phyloP scores from a whole-genome alignment of 441 rosid species.

The Theobroma grandiflorum region DNA sequence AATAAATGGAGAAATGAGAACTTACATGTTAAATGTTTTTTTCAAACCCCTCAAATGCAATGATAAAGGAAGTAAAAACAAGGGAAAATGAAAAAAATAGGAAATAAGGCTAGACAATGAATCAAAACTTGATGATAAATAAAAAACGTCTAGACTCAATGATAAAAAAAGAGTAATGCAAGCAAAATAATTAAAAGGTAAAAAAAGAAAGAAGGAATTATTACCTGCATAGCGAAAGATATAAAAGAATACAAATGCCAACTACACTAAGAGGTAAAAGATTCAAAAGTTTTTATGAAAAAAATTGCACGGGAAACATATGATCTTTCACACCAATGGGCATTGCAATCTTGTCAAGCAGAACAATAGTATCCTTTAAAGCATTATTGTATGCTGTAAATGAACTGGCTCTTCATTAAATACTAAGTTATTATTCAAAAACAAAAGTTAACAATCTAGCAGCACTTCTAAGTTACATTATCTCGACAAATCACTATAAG shows the following conservation, averaged over 20 bases:
- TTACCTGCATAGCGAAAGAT: not conserved
- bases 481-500: constrained; percentile 95
- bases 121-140: too few species aligned
- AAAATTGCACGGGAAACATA: constrained; percentile 43
- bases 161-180: too few species aligned
- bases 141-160: too few species aligned
- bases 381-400: constrained; percentile 91
- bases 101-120: too few species aligned
- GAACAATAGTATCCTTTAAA: constrained; percentile 87
- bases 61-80: too few species aligned
- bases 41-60: too few species aligned
- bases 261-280: not conserved
- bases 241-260: not conserved
- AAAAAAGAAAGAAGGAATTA: too few species aligned
- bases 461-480: constrained; percentile 33
- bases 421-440: constrained; percentile 25
- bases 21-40: too few species aligned
- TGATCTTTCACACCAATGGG: constrained; percentile 79
- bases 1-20: too few species aligned
- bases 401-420: constrained; percentile 23
- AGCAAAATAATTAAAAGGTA: too few species aligned
- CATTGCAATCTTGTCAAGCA: constrained; percentile 91
- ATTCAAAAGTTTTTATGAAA: not conserved
- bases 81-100: too few species aligned
- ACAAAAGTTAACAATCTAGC: not conserved